A percentile compares a stretch with the other conserved stretches of the same genome.
phyloP scores from a whole-genome alignment of 169 alveolate species.

The Plasmodium vinckei region DNA sequence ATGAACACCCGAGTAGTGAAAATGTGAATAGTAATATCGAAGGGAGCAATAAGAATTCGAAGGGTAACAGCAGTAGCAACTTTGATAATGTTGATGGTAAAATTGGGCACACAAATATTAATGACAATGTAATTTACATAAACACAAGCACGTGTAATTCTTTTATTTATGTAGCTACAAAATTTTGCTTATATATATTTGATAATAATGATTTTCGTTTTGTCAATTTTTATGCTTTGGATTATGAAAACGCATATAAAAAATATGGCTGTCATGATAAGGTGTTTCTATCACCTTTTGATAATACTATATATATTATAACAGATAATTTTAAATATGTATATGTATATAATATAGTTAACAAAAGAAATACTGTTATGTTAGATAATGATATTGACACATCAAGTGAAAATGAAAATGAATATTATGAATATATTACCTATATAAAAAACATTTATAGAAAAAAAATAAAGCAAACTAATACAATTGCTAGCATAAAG shows the following conservation, averaged over 20 bases:
- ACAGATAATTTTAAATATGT: conserved; percentile 62
- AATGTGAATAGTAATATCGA: conserved; percentile 3
- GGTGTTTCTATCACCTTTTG: conserved; percentile 59
- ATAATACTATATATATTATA: conserved; percentile 71
- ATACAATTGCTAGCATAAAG: conserved; percentile 51
- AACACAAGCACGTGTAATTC: conserved; percentile 63
- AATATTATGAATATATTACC: conserved; percentile 75
- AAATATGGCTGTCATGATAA: conserved; percentile 41
- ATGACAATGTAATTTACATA: conserved; percentile 67
- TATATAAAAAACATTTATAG: conserved; percentile 67
- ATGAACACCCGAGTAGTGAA: not conserved
- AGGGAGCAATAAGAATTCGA: not conserved
- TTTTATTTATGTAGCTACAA: conserved; percentile 56
- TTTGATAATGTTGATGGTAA: not conserved
- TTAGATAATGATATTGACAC: conserved; percentile 64
- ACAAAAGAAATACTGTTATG: conserved; percentile 37
- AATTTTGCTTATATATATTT: conserved; percentile 59
- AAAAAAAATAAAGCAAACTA: conserved; percentile 18
- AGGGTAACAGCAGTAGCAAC: not conserved
- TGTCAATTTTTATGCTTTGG: conserved; percentile 44
- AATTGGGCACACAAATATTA: not conserved
- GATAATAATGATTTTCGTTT: conserved; percentile 71
- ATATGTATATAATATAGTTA: conserved; percentile 39
- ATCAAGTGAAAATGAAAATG: conserved; percentile 73
- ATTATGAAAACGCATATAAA: conserved; percentile 15